Percentiles rank a stretch among this genome's conserved stretches.
Evolutionary conservation across 225 moss, liverwort and hornwort genomes (phyloP).

Genomic region (Physcomitrellopsis africana): DNA sequence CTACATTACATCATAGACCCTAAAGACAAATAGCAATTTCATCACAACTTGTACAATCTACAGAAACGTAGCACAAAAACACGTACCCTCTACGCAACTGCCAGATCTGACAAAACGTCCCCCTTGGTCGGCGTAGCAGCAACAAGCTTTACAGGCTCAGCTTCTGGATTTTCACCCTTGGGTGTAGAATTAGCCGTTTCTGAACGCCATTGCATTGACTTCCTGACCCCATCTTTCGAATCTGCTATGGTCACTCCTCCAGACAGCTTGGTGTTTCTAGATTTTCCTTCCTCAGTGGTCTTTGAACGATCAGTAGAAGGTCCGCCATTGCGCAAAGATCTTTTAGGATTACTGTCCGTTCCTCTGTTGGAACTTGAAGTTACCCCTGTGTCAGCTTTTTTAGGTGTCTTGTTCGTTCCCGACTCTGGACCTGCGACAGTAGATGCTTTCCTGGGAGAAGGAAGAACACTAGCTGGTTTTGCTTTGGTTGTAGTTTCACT

Average conservation of each 20-base stretch:
- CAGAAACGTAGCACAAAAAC: slow-evolving; percentile 18
- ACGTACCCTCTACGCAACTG: slow-evolving; percentile 45
- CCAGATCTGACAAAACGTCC: slow-evolving; percentile 46
- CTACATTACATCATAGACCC: slow-evolving; percentile 30
- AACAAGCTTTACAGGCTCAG: slow-evolving; percentile 42
- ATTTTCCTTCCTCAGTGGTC: slow-evolving; percentile 40
- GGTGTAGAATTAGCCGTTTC: slow-evolving; percentile 38
- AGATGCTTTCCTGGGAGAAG: slow-evolving; percentile 37
- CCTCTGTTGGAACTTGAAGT: slow-evolving; percentile 23
- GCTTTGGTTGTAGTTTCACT: slow-evolving; percentile 35
- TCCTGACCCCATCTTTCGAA: slow-evolving; percentile 59
- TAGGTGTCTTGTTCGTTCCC: slow-evolving; percentile 10
- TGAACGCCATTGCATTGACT: slow-evolving; percentile 61
- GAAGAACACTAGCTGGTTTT: slow-evolving; percentile 25
- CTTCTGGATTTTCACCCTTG: slow-evolving; percentile 53
- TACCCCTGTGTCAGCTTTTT: slow-evolving; percentile 24
- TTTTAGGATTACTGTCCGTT: slow-evolving; percentile 30
- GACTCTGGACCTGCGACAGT: slow-evolving; percentile 15
- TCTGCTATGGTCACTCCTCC: slow-evolving; percentile 36
- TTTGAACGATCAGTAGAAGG: slow-evolving; percentile 36
- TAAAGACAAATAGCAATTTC: slow-evolving; percentile 31
- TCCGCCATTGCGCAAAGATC: slow-evolving; percentile 29
- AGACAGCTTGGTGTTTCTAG: slow-evolving; percentile 41
- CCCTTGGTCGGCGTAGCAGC: slow-evolving; percentile 44
- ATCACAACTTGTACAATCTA: slow-evolving; percentile 27